A percentile compares a stretch with the other conserved stretches of the same genome.
phyloP scores from a whole-genome alignment of 257 asterid genomes.

The Thymus mandschuricus region DNA sequence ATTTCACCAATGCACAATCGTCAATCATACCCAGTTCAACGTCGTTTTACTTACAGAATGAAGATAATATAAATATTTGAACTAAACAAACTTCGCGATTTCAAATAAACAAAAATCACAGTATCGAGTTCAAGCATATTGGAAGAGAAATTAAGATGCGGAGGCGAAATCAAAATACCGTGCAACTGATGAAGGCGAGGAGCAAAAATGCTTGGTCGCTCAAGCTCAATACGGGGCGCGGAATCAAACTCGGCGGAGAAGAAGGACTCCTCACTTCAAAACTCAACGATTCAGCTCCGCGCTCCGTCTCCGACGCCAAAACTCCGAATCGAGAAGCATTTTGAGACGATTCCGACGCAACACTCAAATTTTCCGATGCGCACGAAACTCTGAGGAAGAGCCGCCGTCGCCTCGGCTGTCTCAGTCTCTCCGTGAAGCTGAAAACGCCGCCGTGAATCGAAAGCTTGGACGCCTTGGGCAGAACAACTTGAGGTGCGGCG shows the following conservation, averaged over 20 bases:
- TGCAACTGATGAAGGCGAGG: slow-evolving; percentile 69
- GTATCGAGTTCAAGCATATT: slow-evolving; percentile 2
- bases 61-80: too few species aligned
- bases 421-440: slow-evolving; percentile 28
- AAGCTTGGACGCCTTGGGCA: slow-evolving; percentile 14
- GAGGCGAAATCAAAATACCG: slow-evolving; percentile 45
- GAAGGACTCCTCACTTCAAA: slow-evolving; percentile 57
- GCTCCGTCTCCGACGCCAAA: slow-evolving; percentile 30
- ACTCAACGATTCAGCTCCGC: slow-evolving; percentile 41
- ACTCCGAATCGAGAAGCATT: slow-evolving; percentile 28
- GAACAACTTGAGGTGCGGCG: slow-evolving; percentile 28
- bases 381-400: slow-evolving; percentile 37
- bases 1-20: slow-evolving; percentile 22
- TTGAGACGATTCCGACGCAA: slow-evolving; percentile 28
- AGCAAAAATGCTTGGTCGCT: slow-evolving; percentile 71
- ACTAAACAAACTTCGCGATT: background rate
- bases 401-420: slow-evolving; percentile 31
- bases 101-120: background rate
- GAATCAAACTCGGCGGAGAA: slow-evolving; percentile 37
- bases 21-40: too few species aligned
- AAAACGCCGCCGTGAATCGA: slow-evolving; percentile 22
- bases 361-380: slow-evolving; percentile 32
- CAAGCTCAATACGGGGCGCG: slow-evolving; percentile 57
- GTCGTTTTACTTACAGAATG: too few species aligned
- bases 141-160: background rate